Percentiles rank a stretch among this genome's conserved stretches.
Evolutionary conservation across 352 stramenopile species (phyloP).

Genomic region (Pythium rishiriense): DNA sequence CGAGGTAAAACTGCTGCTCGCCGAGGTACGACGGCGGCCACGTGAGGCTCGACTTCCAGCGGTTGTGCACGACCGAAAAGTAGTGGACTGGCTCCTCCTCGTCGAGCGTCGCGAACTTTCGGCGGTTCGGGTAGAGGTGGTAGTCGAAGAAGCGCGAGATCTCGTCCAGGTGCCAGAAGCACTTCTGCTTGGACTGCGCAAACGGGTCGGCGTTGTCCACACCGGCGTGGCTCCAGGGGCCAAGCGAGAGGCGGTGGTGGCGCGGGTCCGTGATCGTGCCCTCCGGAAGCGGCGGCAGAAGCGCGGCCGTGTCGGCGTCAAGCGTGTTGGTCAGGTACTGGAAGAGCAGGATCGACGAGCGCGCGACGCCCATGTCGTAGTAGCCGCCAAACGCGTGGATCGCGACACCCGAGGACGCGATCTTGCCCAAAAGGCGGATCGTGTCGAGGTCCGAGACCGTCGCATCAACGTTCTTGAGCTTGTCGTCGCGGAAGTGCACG

Average conservation of each 20-base stretch:
- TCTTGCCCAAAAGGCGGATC: conserved; percentile 52
- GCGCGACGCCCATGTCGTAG: conserved; percentile 76
- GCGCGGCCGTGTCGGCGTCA: conserved; percentile 50
- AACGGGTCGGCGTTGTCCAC: conserved; percentile 83
- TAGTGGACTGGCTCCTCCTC: conserved; percentile 80
- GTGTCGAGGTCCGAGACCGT: conserved; percentile 54
- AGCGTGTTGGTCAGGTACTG: conserved; percentile 82
- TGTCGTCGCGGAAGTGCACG: conserved; percentile 68
- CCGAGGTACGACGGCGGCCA: conserved; percentile 69
- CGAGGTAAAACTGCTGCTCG: conserved; percentile 55
- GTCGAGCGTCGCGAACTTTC: conserved; percentile 53
- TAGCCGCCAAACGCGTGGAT: conserved; percentile 72
- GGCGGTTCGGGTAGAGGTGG: conserved; percentile 71
- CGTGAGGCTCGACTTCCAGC: conserved; percentile 61
- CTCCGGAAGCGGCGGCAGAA: conserved; percentile 53
- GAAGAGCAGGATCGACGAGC: conserved; percentile 73
- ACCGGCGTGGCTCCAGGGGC: conserved; percentile 80
- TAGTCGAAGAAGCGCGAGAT: conserved; percentile 85
- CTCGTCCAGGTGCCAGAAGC: conserved; percentile 82
- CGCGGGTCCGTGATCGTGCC: conserved; percentile 42
- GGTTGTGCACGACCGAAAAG: conserved; percentile 74
- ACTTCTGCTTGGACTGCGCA: conserved; percentile 79
- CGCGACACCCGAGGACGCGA: conserved; percentile 69
- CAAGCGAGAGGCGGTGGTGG: conserved; percentile 71
- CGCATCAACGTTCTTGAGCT: conserved; percentile 41